Percentiles rank a stretch among this genome's conserved stretches.
These are phyloP conservation scores for Fraxinus albicans DNA, from an alignment of 305 asterid genomes.

Conservation along the genomic window DNA sequence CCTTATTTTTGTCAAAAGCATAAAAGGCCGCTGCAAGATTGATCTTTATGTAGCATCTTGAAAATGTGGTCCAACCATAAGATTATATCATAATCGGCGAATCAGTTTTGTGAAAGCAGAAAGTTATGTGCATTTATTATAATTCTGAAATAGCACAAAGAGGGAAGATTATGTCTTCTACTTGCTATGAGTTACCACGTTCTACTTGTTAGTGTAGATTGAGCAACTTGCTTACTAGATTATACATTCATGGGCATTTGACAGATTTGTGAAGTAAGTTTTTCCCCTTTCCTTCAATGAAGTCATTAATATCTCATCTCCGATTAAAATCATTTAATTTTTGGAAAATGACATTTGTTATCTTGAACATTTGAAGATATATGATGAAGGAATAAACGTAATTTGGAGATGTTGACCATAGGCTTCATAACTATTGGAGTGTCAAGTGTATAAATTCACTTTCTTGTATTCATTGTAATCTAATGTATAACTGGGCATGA, in stretches of 20 bases:
- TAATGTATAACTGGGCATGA: slow-evolving; percentile 19
- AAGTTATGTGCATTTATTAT: not conserved
- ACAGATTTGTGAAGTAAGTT: not conserved
- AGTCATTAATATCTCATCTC: not conserved
- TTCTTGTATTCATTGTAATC: slow-evolving; percentile 17
- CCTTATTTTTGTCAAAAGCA: not conserved
- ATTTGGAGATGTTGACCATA: not conserved
- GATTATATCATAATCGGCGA: not conserved
- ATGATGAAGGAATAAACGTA: not conserved
- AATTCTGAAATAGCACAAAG: not conserved
- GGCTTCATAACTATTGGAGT: not conserved
- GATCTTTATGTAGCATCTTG: too few species aligned
- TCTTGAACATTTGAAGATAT: not conserved
- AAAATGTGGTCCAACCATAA: too few species aligned
- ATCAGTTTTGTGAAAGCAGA: not conserved
- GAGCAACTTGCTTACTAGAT: not conserved
- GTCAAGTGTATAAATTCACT: not conserved
- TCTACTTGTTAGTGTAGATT: not conserved
- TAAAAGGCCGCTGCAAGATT: too few species aligned
- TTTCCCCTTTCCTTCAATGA: not conserved
- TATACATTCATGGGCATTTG: not conserved
- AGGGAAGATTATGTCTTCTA: not conserved
- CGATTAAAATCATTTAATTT: not conserved
- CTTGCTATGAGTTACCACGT: not conserved
- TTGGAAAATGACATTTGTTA: too few species aligned